Percentiles rank a stretch among this genome's conserved stretches.
phyloP scores from a whole-genome alignment of 2,329 filamentous ascomycete genomes.

The Incumbomyces lentus region DNA sequence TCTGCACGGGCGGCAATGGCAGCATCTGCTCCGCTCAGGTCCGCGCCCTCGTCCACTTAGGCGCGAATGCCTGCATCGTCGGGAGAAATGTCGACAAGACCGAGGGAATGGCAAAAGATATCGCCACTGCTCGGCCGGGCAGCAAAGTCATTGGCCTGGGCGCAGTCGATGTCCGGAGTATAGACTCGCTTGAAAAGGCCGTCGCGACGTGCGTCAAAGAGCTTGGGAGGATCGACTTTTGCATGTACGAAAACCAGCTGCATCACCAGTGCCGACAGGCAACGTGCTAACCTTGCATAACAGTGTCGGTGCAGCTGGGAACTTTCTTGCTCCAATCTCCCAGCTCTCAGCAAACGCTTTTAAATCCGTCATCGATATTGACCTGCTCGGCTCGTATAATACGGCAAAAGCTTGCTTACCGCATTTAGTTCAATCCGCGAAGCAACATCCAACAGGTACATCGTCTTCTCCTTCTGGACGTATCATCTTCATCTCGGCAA shows the following conservation, averaged over 20 bases:
- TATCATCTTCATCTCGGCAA: constrained; percentile 81
- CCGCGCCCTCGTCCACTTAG: constrained; percentile 77
- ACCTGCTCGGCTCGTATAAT: constrained; percentile 87
- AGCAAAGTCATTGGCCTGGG: constrained; percentile 82
- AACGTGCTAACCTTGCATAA: neutral
- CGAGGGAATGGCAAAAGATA: constrained; percentile 65
- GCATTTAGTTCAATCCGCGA: constrained; percentile 65
- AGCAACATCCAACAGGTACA: constrained; percentile 50
- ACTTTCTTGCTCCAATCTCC: constrained; percentile 80
- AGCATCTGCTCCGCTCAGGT: constrained; percentile 93
- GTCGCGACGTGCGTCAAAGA: constrained; percentile 72
- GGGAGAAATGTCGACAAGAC: constrained; percentile 86
- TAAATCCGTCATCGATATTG: constrained; percentile 92
- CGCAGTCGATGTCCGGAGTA: constrained; percentile 60
- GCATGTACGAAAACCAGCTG: constrained; percentile 53
- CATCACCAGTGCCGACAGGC: constrained; percentile 5
- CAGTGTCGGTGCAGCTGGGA: constrained; percentile 87
- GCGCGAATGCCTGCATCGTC: constrained; percentile 87
- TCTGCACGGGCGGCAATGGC: constrained; percentile 89
- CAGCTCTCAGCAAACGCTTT: constrained; percentile 81
- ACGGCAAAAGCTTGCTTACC: constrained; percentile 86
- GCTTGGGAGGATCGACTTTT: constrained; percentile 80
- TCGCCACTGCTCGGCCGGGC: constrained; percentile 66
- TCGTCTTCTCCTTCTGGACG: constrained; percentile 58
- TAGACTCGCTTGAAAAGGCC: constrained; percentile 58